Percentiles rank a stretch among this genome's conserved stretches.
Evolutionary conservation across 2,329 filamentous ascomycete species (phyloP).

Genomic region (Pyrenophora graminea): DNA sequence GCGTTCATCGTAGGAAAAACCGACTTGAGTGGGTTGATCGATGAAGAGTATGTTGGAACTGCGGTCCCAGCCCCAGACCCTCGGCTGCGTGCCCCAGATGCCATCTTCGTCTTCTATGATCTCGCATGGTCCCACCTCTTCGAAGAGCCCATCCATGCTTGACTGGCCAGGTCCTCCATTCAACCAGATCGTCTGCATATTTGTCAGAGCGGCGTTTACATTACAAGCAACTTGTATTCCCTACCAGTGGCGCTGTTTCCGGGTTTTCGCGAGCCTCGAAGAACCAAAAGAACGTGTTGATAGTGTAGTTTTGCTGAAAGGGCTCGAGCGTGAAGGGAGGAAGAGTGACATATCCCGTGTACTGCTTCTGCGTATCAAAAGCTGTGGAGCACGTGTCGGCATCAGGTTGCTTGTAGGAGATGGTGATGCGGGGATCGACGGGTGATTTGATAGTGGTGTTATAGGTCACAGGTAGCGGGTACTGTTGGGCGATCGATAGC

Average conservation of each 20-base stretch:
- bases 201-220: too few species aligned
- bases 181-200: constrained; percentile 58
- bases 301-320: constrained; percentile 59
- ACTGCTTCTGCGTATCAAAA: constrained; percentile 68
- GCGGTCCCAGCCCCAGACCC: constrained; percentile 69
- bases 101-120: constrained; percentile 50
- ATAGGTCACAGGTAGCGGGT: constrained; percentile 46
- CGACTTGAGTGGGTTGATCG: constrained; percentile 70
- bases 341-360: constrained; percentile 67
- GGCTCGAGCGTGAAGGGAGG: constrained; percentile 56
- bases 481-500: constrained; percentile 47
- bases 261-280: constrained; percentile 62
- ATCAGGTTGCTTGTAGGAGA: constrained; percentile 68
- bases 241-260: constrained; percentile 52
- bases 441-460: constrained; percentile 64
- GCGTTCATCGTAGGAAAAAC: constrained; percentile 68
- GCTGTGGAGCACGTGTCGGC: constrained; percentile 67
- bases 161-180: constrained; percentile 70
- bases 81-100: constrained; percentile 59
- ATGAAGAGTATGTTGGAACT: constrained; percentile 64
- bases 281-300: constrained; percentile 69
- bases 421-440: constrained; percentile 65
- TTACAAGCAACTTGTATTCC: too few species aligned
- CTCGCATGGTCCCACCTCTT: constrained; percentile 59
- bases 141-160: constrained; percentile 68